A percentile compares a stretch with the other conserved stretches of the same genome.
Conservation (phyloP, 192 early-diverging fungal species). For the Paraglomus occultum region DNA sequence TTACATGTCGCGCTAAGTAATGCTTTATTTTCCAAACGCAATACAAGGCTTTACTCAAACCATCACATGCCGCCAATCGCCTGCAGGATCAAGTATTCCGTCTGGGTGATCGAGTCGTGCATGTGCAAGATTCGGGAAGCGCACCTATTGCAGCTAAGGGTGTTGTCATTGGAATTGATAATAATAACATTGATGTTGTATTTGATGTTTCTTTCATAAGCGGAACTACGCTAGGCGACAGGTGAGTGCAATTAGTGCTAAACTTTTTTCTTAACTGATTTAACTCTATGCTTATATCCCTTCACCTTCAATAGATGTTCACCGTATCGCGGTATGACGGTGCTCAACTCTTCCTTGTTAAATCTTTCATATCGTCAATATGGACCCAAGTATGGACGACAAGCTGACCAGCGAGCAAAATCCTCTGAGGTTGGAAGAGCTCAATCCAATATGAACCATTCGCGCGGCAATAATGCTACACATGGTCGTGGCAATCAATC, state of each 20-base stretch:
- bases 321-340: slow-evolving; percentile 68
- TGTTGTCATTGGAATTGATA: slow-evolving; percentile 79
- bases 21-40: not conserved
- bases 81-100: slow-evolving; percentile 75
- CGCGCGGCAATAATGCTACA: not conserved
- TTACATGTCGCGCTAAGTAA: too few relatives aligned
- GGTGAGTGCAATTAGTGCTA: slow-evolving; percentile 37
- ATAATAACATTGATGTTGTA: slow-evolving; percentile 77
- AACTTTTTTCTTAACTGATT: not conserved
- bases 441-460: slow-evolving; percentile 1
- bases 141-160: slow-evolving; percentile 83
- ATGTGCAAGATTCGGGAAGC: slow-evolving; percentile 62
- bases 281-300: not conserved
- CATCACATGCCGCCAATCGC: slow-evolving; percentile 68
- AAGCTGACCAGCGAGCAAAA: too few relatives aligned
- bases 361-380: slow-evolving; percentile 68
- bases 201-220: slow-evolving; percentile 84
- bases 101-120: slow-evolving; percentile 87
- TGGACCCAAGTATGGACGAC: not conserved
- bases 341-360: slow-evolving; percentile 61
- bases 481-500: not conserved
- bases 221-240: slow-evolving; percentile 71
- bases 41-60: slow-evolving; percentile 66
- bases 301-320: slow-evolving; percentile 54
- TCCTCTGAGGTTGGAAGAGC: not conserved